phyloP scores from a whole-genome alignment of 192 early-diverging fungal genomes.

The Coemansia sp. region DNA sequence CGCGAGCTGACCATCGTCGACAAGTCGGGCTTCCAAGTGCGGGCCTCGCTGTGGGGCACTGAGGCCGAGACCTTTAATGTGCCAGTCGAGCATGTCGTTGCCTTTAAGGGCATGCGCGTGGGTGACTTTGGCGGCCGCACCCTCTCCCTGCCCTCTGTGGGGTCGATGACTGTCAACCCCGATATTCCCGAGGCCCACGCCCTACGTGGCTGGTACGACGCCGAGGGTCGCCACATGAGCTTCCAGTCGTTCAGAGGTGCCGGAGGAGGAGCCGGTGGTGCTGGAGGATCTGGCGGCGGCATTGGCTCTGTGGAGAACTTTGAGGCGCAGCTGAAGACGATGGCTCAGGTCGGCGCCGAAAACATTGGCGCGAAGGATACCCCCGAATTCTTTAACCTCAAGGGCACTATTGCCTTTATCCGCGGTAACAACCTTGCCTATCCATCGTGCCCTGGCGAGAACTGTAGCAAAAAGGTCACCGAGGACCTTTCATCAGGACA shows the following conservation, averaged over 20 bases:
- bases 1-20: conserved; percentile 85
- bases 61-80: conserved; percentile 70
- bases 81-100: conserved; percentile 64
- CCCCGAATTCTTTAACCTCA: conserved; percentile 76
- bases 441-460: conserved; percentile 76
- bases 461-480: conserved; percentile 90
- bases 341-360: conserved; percentile 69
- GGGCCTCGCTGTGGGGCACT: conserved; percentile 86
- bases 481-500: conserved; percentile 58
- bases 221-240: conserved; percentile 27
- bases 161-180: conserved; percentile 66
- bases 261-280: conserved; percentile 14
- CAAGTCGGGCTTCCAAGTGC: conserved; percentile 66
- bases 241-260: conserved; percentile 37
- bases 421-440: conserved; percentile 69
- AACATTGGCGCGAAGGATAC: conserved; percentile 67
- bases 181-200: conserved; percentile 74
- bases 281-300: conserved; percentile 29
- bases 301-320: conserved; percentile 14
- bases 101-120: conserved; percentile 84
- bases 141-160: conserved; percentile 57
- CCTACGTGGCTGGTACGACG: conserved; percentile 71
- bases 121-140: conserved; percentile 83
- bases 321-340: conserved; percentile 62
- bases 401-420: conserved; percentile 76